phyloP scores from a whole-genome alignment of 768 basidiomycete species.

The Trametes cingulata region DNA sequence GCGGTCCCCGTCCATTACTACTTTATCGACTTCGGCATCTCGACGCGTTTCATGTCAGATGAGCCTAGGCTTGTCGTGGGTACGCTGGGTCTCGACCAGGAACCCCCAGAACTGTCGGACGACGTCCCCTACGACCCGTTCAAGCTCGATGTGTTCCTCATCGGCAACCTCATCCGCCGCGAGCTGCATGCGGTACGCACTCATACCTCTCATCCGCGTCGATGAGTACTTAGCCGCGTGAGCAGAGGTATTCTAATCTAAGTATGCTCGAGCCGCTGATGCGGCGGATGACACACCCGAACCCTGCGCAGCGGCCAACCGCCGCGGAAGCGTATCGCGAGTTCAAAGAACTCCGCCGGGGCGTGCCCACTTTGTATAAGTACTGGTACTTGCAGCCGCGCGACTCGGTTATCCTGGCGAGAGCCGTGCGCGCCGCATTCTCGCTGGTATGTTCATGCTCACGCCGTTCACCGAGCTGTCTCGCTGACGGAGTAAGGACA shows the following conservation, averaged over 20 bases:
- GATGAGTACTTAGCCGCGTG: background rate
- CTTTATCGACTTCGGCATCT: conserved; percentile 32
- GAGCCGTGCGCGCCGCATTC: too few relatives aligned
- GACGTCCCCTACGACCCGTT: conserved; percentile 28
- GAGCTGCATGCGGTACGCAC: conserved; percentile 13
- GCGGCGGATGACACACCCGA: background rate
- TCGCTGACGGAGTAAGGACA: too few relatives aligned
- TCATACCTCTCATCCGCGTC: background rate
- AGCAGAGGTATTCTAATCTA: conserved; percentile 17
- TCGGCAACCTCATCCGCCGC: conserved; percentile 21
- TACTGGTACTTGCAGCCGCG: background rate
- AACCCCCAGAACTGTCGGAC: conserved; percentile 25
- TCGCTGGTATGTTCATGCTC: too few relatives aligned
- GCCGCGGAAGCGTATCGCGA: conserved; percentile 6
- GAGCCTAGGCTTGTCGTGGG: conserved; percentile 17
- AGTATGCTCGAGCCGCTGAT: conserved; percentile 16
- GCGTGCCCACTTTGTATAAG: background rate
- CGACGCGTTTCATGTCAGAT: conserved; percentile 15
- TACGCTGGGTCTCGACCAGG: conserved; percentile 19
- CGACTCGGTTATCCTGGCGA: too few relatives aligned
- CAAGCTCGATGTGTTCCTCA: conserved; percentile 26
- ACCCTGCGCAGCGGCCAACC: conserved; percentile 16
- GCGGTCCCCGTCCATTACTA: conserved; percentile 25
- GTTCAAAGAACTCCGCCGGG: background rate
- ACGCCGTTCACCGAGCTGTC: too few relatives aligned